phyloP scores from a whole-genome alignment of 1,139 yeast species.

The Suhomyces guaymorum region DNA sequence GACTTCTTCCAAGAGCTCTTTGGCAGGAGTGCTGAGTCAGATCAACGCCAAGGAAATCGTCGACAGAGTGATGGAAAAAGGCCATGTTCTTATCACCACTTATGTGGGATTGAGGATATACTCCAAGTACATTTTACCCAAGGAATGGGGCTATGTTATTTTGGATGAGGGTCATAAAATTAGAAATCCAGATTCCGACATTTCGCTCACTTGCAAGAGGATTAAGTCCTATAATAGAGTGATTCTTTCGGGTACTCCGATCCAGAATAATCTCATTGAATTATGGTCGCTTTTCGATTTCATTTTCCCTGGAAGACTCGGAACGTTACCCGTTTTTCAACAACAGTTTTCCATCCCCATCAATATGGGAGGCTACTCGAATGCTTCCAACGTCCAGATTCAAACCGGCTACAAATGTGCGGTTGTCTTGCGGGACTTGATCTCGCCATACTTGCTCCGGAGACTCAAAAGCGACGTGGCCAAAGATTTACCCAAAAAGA shows the following conservation, averaged over 20 bases:
- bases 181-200: constrained; percentile 89
- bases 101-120: constrained; percentile 87
- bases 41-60: constrained; percentile 48
- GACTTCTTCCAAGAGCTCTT: constrained; percentile 21
- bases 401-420: constrained; percentile 98
- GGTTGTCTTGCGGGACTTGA: constrained; percentile 80
- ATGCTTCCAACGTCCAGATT: constrained; percentile 93
- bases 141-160: constrained; percentile 86
- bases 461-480: constrained; percentile 96
- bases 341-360: constrained; percentile 91
- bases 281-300: constrained; percentile 95
- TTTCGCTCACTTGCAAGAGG: constrained; percentile 82
- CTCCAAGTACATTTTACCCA: constrained; percentile 64
- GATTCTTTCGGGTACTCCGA: constrained; percentile 93
- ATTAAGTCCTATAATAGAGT: constrained; percentile 78
- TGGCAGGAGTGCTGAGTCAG: constrained; percentile 34
- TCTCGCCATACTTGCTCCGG: constrained; percentile 84
- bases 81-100: constrained; percentile 87
- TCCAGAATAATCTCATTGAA: constrained; percentile 88
- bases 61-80: constrained; percentile 54
- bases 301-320: constrained; percentile 90
- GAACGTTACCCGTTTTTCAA: constrained; percentile 93
- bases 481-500: constrained; percentile 87
- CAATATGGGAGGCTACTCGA: constrained; percentile 97
- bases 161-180: constrained; percentile 97